Percentiles rank a stretch among this genome's conserved stretches.
phyloP scores from a whole-genome alignment of 805 yeast species.

The Nakazawaea ishiwadae region DNA sequence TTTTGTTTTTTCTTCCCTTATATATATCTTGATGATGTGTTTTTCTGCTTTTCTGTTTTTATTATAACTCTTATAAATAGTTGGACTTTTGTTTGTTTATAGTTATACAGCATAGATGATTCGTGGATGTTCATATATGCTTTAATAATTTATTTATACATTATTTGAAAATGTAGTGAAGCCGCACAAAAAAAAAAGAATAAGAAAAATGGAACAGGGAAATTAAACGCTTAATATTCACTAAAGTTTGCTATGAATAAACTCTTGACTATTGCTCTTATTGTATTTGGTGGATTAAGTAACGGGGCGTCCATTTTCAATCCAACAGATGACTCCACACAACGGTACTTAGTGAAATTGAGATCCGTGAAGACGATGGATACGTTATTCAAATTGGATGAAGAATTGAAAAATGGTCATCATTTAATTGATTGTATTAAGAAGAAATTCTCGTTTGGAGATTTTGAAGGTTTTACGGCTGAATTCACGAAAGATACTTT shows the following conservation, averaged over 20 bases:
- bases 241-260: too few species aligned
- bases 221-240: too few species aligned
- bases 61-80: not conserved
- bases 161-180: too few species aligned
- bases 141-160: too few species aligned
- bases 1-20: not conserved
- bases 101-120: not conserved
- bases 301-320: too few species aligned
- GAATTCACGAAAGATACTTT: constrained; percentile 45
- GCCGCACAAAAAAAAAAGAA: not conserved
- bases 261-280: too few species aligned
- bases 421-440: constrained; percentile 44
- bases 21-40: not conserved
- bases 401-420: constrained; percentile 22
- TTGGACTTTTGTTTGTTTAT: not conserved
- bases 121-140: too few species aligned
- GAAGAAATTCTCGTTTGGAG: constrained; percentile 60
- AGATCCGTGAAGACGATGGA: constrained; percentile 10
- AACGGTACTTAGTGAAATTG: constrained; percentile 11
- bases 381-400: constrained; percentile 10
- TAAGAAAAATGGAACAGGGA: too few species aligned
- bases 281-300: too few species aligned
- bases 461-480: constrained; percentile 67
- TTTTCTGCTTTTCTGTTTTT: not conserved
- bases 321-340: too few species aligned